These are phyloP conservation scores for Mycena maculata DNA, from an alignment of 768 basidiomycete genomes.

Conservation along the genomic window DNA sequence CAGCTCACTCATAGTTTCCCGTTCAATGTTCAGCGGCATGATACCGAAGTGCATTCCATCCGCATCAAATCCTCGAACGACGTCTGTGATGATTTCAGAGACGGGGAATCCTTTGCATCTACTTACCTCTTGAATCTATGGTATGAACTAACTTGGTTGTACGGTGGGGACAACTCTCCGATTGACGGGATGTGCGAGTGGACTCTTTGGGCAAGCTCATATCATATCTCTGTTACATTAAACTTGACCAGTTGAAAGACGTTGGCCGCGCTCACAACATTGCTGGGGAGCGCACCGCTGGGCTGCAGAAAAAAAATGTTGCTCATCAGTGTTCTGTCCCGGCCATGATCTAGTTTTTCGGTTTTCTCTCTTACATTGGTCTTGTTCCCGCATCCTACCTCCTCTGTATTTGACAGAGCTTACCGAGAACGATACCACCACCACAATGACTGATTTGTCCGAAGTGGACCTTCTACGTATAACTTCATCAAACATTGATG, in stretches of 20 bases:
- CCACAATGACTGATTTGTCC: background rate
- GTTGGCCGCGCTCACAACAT: no score
- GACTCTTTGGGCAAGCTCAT: background rate
- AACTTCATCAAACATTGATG: background rate
- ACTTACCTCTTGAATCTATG: background rate
- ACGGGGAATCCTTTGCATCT: background rate
- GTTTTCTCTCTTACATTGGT: no score
- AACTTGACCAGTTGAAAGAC: no score
- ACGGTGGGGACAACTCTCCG: background rate
- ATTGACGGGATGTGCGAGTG: background rate
- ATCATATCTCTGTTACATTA: no score
- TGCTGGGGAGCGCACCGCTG: no score
- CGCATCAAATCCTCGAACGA: background rate
- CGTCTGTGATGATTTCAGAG: background rate
- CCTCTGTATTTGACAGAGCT: background rate
- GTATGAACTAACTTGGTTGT: background rate
- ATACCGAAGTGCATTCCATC: background rate
- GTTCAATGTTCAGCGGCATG: background rate
- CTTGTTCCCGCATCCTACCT: background rate
- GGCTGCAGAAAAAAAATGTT: no score
- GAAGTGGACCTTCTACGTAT: background rate
- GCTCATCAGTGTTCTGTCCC: no score
- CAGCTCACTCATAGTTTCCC: background rate
- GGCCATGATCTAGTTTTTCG: no score
- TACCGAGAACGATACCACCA: background rate